Evolutionary conservation across 257 asterid species (phyloP), one percentile per base, ranked within the genome.

Genomic region (Prunella vulgaris): DNA sequence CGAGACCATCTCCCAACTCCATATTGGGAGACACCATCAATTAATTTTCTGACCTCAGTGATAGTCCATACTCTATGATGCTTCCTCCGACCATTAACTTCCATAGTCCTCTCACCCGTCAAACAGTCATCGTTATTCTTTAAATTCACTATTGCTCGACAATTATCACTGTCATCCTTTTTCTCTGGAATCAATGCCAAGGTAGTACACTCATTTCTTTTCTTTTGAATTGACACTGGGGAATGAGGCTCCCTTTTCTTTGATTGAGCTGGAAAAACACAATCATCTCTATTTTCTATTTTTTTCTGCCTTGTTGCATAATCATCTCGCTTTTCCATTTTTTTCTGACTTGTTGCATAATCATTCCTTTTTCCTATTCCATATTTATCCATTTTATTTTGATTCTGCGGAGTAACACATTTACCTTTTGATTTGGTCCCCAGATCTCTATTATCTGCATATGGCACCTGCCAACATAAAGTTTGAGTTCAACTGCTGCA

Each of bases 1-100:
- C 87, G 85, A 64, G 93, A 89, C 99, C 97, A 94, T 78, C 88
- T 87, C 71, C 99, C 99, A 56, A 94, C 97, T 40, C 97, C 97
- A 69, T 79, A 81, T 69, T 94, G 86, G 21, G 97, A 82, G 33
- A 94, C 97, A 25, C 97, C 99, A 35, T 94, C 99, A 14, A 91
- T 82, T 82, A 94, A 81, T 75, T 77, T 81, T 61, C 73, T 80
- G 59, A 94, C 96, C 81, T 94, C 99, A 17, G 90, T 76, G 65
- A 89, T 80, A 67, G 95, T 84, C 97, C 98, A 93, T 35, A 87
- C 65, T 37, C 84, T 81, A 66, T 94, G 99, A 81, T 91, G 96
- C 81, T 94, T 94, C 79, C 99, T 84, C 76, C 92, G 76, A 32
- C 74, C 81, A 61, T 68, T 76, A 53, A 32, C 81, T 72, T 77